phyloP scores from a whole-genome alignment of 2,329 filamentous ascomycete genomes.

The Dothiorella sarmentorum region DNA sequence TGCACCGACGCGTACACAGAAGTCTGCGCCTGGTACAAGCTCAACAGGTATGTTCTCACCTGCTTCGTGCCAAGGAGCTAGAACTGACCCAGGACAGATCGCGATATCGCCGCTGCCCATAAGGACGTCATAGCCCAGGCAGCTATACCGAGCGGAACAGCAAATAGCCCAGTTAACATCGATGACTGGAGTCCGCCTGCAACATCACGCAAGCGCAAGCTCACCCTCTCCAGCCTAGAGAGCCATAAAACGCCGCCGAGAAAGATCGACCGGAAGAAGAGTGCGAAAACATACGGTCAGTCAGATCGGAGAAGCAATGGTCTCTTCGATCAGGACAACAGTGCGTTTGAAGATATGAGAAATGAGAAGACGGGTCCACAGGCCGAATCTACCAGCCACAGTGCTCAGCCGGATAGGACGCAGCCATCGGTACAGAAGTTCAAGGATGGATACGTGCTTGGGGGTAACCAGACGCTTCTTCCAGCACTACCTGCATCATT shows the following conservation, averaged over 20 bases:
- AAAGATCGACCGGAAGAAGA: not conserved
- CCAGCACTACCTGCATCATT: constrained; percentile 22
- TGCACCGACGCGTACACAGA: constrained; percentile 21
- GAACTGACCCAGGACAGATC: not conserved
- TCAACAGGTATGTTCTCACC: too few relatives aligned
- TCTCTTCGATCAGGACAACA: not conserved
- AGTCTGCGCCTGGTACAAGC: constrained; percentile 23
- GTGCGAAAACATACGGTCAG: not conserved
- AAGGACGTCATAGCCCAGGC: constrained; percentile 7
- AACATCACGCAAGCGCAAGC: not conserved
- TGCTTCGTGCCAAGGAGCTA: not conserved
- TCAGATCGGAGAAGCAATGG: not conserved
- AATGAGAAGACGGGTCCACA: not conserved
- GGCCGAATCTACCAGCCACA: not conserved
- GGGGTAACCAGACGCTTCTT: not conserved
- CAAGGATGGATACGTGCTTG: not conserved
- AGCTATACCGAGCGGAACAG: not conserved
- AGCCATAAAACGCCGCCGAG: not conserved
- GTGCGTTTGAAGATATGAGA: not conserved
- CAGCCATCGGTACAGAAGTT: not conserved
- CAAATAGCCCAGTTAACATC: not conserved
- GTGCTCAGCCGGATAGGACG: not conserved
- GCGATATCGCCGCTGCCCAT: constrained; percentile 9
- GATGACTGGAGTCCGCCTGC: not conserved
- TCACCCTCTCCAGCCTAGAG: not conserved